Percentiles rank a stretch among this genome's conserved stretches.
Conservation (phyloP, 768 basidiomycete species). For the Russula sp. region DNA sequence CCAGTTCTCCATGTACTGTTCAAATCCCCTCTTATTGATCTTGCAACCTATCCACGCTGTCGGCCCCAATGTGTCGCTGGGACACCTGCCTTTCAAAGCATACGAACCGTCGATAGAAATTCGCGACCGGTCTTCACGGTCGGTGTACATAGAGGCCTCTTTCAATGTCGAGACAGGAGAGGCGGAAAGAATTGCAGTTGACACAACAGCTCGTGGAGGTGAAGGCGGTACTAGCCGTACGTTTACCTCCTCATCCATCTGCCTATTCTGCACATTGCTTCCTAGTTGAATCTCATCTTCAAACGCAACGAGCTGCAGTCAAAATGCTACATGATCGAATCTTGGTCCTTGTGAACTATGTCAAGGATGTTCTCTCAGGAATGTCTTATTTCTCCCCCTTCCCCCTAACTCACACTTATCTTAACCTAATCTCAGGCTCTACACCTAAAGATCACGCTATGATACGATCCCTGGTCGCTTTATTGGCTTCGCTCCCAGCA, state of each 20-base stretch:
- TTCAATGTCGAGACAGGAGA: conserved; percentile 96
- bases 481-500: conserved; percentile 85
- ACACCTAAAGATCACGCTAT: conserved; percentile 75
- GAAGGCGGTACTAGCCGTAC: conserved; percentile 76
- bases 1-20: conserved; percentile 81
- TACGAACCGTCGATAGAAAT: conserved; percentile 91
- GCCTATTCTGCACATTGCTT: conserved; percentile 16
- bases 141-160: conserved; percentile 78
- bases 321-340: conserved; percentile 96
- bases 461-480: conserved; percentile 78
- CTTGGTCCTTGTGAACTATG: conserved; percentile 80
- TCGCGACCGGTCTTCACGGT: conserved; percentile 68
- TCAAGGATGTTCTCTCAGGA: conserved; percentile 75
- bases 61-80: conserved; percentile 54
- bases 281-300: conserved; percentile 84
- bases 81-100: conserved; percentile 86
- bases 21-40: conserved; percentile 85
- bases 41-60: conserved; percentile 53
- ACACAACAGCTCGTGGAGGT: conserved; percentile 88
- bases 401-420: conserved; percentile 1
- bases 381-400: conserved; percentile 29
- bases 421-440: conserved; percentile 47
- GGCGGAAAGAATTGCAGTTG: conserved; percentile 97
- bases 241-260: conserved; percentile 35
- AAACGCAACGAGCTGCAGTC: conserved; percentile 90